Conservation (phyloP, 768 basidiomycete species). For the Suillus weaverae region DNA sequence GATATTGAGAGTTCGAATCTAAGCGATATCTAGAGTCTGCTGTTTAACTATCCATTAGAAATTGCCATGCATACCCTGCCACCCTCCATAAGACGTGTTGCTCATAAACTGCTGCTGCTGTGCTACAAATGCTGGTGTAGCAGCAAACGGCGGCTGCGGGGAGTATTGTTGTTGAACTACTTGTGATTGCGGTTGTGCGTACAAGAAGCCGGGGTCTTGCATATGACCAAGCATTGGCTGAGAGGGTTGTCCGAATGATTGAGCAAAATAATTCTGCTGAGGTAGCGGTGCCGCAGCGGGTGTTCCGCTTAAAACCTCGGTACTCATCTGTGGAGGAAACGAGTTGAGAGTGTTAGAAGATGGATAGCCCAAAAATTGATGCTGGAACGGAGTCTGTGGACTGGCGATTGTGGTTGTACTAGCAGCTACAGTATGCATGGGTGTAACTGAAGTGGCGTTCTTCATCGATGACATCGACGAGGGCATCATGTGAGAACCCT, state of each 20-base stretch:
- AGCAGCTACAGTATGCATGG: slow-evolving; percentile 24
- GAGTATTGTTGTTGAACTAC: slow-evolving; percentile 19
- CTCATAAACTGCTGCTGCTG: slow-evolving; percentile 21
- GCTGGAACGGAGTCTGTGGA: slow-evolving; percentile 30
- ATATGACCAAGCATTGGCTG: background rate
- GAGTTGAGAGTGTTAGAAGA: slow-evolving; percentile 10
- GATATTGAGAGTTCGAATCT: background rate
- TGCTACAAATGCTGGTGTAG: slow-evolving; percentile 16
- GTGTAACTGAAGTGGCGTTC: slow-evolving; percentile 8
- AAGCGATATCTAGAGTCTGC: background rate
- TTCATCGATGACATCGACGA: slow-evolving; percentile 6
- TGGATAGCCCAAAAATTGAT: slow-evolving; percentile 17
- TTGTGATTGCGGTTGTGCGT: background rate
- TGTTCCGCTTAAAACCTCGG: background rate
- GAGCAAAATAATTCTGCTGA: background rate
- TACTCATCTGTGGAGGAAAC: background rate
- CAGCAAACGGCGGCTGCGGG: slow-evolving; percentile 29
- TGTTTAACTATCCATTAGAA: slow-evolving; percentile 12
- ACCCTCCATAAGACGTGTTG: slow-evolving; percentile 17
- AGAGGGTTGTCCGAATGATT: background rate
- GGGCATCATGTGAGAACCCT: slow-evolving; percentile 9
- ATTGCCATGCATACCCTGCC: slow-evolving; percentile 19
- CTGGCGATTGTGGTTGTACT: slow-evolving; percentile 12
- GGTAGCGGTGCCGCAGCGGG: background rate
- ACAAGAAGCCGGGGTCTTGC: background rate